These are phyloP conservation scores for Perkinsus marinus DNA, from an alignment of 169 alveolate genomes.

Conservation along the genomic window DNA sequence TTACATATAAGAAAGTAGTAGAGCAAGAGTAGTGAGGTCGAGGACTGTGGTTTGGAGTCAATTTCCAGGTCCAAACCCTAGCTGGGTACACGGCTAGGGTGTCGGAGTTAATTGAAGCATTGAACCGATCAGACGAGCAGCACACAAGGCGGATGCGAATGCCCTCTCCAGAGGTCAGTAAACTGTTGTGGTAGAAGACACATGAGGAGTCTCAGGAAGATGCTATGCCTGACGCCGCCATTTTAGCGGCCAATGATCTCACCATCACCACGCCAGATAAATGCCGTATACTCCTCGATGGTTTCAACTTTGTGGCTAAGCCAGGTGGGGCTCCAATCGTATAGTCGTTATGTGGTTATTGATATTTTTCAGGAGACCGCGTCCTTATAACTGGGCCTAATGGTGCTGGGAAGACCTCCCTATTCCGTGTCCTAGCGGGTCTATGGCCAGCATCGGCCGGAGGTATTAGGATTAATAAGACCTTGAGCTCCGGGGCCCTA, in stretches of 20 bases:
- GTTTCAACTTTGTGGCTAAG: background rate
- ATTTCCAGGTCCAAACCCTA: background rate
- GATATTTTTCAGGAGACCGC: background rate
- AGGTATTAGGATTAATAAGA: background rate
- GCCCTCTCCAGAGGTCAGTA: background rate
- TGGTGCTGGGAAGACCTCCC: conserved; percentile 2
- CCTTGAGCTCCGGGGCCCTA: background rate
- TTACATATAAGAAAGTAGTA: background rate
- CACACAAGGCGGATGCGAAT: background rate
- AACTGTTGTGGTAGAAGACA: background rate
- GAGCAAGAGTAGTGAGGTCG: background rate
- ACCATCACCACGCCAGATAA: background rate
- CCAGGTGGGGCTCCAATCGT: background rate
- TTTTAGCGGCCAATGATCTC: background rate
- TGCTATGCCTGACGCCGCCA: background rate
- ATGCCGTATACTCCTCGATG: background rate
- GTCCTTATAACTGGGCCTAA: conserved; percentile 1
- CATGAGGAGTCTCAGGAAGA: background rate
- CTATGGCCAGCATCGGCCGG: background rate
- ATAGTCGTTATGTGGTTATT: background rate
- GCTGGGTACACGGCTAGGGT: background rate
- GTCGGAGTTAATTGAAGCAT: background rate
- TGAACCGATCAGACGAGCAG: background rate
- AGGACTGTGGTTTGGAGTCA: background rate
- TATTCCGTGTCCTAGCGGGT: background rate